A percentile compares a stretch with the other conserved stretches of the same genome.
Conservation (phyloP, 2,329 filamentous ascomycete species). For the Zymoseptoria crescenta region DNA sequence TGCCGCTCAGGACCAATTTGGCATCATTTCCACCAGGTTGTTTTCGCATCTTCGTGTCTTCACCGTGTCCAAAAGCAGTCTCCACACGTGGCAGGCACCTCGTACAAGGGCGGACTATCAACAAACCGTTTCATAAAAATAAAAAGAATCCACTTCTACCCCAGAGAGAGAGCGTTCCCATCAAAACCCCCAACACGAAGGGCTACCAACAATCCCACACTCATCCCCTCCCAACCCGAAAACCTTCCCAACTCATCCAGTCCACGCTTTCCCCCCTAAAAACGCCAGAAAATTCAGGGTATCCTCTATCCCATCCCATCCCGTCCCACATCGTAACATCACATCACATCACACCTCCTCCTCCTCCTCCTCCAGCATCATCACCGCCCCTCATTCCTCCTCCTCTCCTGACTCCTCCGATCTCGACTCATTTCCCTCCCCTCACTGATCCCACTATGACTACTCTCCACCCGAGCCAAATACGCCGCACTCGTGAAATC, state of each 20-base stretch:
- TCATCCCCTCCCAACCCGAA: not conserved
- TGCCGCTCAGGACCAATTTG: too few relatives aligned
- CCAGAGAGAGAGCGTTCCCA: not conserved
- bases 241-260: not conserved
- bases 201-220: not conserved
- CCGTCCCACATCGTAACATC: not conserved
- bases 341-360: not conserved
- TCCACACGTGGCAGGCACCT: too few relatives aligned
- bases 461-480: conserved; percentile 66
- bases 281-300: not conserved
- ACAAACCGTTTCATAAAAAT: not conserved
- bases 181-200: not conserved
- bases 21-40: too few relatives aligned
- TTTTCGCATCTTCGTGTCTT: too few relatives aligned
- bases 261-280: not conserved
- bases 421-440: not conserved
- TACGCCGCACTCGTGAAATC: conserved; percentile 90
- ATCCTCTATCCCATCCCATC: not conserved
- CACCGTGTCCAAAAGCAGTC: too few relatives aligned
- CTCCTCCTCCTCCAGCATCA: not conserved
- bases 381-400: not conserved
- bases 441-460: conserved; percentile 8
- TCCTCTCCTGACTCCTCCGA: not conserved
- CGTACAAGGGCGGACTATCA: too few relatives aligned
- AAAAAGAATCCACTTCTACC: not conserved